Evolutionary conservation across 1,284 basidiomycete species (phyloP), one percentile per base, ranked within the genome.

Genomic region (Sutorius eximius): DNA sequence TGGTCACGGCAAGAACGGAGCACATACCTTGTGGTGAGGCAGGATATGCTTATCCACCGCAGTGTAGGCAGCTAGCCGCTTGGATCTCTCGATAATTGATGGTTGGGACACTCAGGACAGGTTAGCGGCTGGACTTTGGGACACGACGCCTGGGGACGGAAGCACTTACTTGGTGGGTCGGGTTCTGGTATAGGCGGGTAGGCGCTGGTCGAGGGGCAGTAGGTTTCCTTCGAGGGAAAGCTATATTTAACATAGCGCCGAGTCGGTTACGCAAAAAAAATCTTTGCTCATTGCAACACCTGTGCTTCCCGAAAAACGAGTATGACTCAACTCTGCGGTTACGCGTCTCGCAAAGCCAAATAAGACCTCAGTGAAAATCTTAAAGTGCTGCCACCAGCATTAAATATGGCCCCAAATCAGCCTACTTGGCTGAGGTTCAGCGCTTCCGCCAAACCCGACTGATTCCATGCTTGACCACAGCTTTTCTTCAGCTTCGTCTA

Each of bases 11-110:
- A 53, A 52, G 34, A 42, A 49, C 42, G 11, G n/a, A 24, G 18
- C 4, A 30, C 45, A 85, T 64, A 93, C 93, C 77, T 87, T 87
- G 75, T 98, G 89, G 62, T 93, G 81, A 15, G 87, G 82, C 52
- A 82, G 81, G 40, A 99, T 81, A 74, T 98, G 90, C 52, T 86
- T 81, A 71, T 99, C 95, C 2, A 99, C 96, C 1, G 97, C 96
- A 4, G 93, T 91, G 75, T 87, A 97, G 2, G 95, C 96, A 15
- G 97, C 96, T 11, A 97, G 80, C 49, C 85, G 82, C 76, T 99
- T 99, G 22, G 95, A 87, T 45, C 79, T 79, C 66, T 94, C 92
- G 37, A 95, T 77, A 7, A 70, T 66, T 30, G 72, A 71, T 7
- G 75, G 68, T 37, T 70, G 52, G 20, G 60, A 59, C 34, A 63